Percentiles rank a stretch among this genome's conserved stretches.
phyloP scores from a whole-genome alignment of 179 eudicot species.

The Silene noctiflora region DNA sequence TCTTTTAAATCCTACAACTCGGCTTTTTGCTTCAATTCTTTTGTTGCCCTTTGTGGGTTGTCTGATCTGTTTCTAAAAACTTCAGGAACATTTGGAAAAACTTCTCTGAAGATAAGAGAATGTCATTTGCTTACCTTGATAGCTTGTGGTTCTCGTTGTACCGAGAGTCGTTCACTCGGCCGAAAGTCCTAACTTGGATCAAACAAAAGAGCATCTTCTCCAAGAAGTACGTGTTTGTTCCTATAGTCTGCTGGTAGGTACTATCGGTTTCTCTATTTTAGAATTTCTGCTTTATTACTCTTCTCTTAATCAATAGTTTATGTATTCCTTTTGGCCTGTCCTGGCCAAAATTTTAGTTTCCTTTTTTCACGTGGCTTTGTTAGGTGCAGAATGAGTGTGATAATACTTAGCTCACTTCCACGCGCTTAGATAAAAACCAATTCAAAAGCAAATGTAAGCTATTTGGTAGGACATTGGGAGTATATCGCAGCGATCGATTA shows the following conservation, averaged over 20 bases:
- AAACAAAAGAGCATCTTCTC: conserved; percentile 55
- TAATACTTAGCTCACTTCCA: background rate
- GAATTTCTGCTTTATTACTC: background rate
- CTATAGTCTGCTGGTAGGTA: conserved; percentile 64
- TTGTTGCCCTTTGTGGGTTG: background rate
- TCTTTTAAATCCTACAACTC: background rate
- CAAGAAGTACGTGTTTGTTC: conserved; percentile 66
- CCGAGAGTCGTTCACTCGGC: conserved; percentile 26
- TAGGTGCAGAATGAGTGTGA: no score
- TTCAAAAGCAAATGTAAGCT: background rate
- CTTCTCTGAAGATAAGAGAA: conserved; percentile 45
- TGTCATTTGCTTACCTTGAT: conserved; percentile 48
- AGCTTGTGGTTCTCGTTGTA: conserved; percentile 68
- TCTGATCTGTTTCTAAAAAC: conserved; percentile 1
- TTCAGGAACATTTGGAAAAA: conserved; percentile 54
- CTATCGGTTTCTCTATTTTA: background rate
- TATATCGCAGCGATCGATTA: background rate
- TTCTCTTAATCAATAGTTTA: background rate
- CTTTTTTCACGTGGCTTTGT: background rate
- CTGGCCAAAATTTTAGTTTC: background rate
- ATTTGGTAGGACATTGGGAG: no score
- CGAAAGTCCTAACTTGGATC: conserved; percentile 61
- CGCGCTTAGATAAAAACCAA: background rate
- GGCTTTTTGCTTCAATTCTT: conserved; percentile 5
- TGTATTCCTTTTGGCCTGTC: background rate